Conservation (phyloP, 768 basidiomycete genomes). For the Artomyces pyxidatus region DNA sequence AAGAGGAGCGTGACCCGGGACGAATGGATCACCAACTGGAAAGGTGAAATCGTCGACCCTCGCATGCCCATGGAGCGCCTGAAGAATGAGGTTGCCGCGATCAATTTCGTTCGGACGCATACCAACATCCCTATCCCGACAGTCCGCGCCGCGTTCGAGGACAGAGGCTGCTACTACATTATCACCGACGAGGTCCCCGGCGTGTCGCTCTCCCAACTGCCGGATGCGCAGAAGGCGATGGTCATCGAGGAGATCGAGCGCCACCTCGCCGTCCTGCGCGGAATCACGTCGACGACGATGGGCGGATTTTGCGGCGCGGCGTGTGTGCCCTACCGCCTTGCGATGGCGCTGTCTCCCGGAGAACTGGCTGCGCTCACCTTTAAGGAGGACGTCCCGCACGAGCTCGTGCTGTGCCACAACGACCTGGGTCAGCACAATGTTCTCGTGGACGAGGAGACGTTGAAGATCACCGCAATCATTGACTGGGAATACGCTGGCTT, state of each 20-base stretch:
- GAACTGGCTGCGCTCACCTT: not conserved
- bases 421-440: not conserved
- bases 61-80: not conserved
- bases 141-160: not conserved
- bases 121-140: slow-evolving; percentile 1
- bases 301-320: not conserved
- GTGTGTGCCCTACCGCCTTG: not conserved
- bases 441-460: not conserved
- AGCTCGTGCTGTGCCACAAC: not conserved
- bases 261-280: not conserved
- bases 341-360: not conserved
- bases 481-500: not conserved
- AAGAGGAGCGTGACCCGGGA: not conserved
- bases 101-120: not conserved
- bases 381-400: not conserved
- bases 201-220: not conserved
- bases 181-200: not conserved
- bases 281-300: not conserved
- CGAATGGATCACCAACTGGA: not conserved
- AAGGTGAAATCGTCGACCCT: not conserved
- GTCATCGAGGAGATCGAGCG: not conserved
- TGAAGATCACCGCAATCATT: not conserved
- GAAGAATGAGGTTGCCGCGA: not conserved
- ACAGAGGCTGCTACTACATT: not conserved
- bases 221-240: not conserved